Conservation (phyloP, 1,139 yeast species). For the Meyerozyma guilliermondii region DNA sequence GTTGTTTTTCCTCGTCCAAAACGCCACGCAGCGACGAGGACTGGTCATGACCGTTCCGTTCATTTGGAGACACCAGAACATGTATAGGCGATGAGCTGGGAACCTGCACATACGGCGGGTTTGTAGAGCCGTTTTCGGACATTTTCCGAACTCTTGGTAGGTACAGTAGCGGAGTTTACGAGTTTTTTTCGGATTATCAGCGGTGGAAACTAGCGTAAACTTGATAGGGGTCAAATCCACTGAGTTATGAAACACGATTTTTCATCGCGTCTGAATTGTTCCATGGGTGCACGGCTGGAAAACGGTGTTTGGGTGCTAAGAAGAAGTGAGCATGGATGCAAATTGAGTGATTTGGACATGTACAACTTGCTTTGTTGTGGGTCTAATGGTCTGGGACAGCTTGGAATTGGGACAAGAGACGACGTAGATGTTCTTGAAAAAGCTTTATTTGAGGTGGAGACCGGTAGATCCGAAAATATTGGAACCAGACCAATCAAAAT, state of each 20-base stretch:
- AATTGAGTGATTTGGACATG: neutral
- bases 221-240: neutral
- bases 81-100: constrained; percentile 35
- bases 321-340: neutral
- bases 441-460: constrained; percentile 11
- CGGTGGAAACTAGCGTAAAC: neutral
- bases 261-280: neutral
- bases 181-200: neutral
- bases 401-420: constrained; percentile 57
- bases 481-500: constrained; percentile 30
- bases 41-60: constrained; percentile 5
- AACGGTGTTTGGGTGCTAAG: neutral
- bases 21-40: constrained; percentile 7
- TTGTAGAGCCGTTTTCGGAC: neutral
- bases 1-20: constrained; percentile 20
- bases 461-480: constrained; percentile 4
- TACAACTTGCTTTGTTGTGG: constrained; percentile 57
- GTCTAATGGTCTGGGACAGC: constrained; percentile 76
- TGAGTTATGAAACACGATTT: neutral
- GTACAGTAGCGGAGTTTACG: no score
- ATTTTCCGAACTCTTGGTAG: neutral
- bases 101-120: constrained; percentile 24
- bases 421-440: constrained; percentile 39
- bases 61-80: constrained; percentile 20
- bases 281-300: neutral